These are phyloP conservation scores for Exophiala spinifera DNA, from an alignment of 2,329 filamentous ascomycete genomes.

Conservation along the genomic window DNA sequence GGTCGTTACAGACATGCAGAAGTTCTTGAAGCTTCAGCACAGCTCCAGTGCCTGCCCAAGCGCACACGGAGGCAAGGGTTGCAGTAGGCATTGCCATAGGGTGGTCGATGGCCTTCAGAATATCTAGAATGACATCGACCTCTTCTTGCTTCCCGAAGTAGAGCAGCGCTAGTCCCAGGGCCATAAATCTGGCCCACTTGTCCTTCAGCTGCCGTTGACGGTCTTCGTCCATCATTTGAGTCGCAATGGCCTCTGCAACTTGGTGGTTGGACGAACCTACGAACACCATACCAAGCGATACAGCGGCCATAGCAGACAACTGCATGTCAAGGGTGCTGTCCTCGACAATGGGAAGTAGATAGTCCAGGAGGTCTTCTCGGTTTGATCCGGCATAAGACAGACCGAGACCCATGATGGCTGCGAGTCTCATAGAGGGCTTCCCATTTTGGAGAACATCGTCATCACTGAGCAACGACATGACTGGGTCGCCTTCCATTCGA, in stretches of 20 bases:
- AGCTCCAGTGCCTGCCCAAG: conserved; percentile 95
- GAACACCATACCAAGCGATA: conserved; percentile 85
- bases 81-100: conserved; percentile 96
- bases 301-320: conserved; percentile 89
- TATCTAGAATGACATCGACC: conserved; percentile 96
- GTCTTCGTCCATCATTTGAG: conserved; percentile 90
- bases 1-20: conserved; percentile 96
- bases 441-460: conserved; percentile 74
- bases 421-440: conserved; percentile 72
- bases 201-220: conserved; percentile 86
- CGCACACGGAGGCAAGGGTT: conserved; percentile 91
- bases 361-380: conserved; percentile 80
- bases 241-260: conserved; percentile 87
- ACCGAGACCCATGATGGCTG: conserved; percentile 93
- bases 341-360: conserved; percentile 79
- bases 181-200: conserved; percentile 98
- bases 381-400: conserved; percentile 92
- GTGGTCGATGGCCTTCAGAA: conserved; percentile 93
- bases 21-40: conserved; percentile 97
- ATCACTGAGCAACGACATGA: conserved; percentile 80
- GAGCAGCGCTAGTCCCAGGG: conserved; percentile 83
- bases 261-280: conserved; percentile 90
- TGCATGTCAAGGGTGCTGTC: conserved; percentile 89
- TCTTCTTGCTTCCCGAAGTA: conserved; percentile 98
- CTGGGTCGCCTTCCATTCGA: conserved; percentile 82